phyloP scores from a whole-genome alignment of 306 rosid species.

The Inga oerstediana region DNA sequence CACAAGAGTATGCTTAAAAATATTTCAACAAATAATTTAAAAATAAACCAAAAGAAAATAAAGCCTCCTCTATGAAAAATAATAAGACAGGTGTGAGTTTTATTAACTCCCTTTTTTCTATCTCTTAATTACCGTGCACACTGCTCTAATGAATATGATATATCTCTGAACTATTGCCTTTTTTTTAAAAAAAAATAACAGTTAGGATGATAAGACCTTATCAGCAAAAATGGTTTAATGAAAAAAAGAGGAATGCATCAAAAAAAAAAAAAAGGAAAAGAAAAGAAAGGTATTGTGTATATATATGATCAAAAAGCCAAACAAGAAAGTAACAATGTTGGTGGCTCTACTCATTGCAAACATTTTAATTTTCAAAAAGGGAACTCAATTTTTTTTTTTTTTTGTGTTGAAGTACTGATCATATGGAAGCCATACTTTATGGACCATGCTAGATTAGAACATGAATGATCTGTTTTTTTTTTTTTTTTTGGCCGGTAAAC shows the following conservation, averaged over 20 bases:
- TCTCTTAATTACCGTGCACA: not conserved
- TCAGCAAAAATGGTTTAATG: not conserved
- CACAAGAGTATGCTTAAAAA: not conserved
- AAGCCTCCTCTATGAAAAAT: not conserved
- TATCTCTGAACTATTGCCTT: too few species aligned
- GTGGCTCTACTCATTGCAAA: not conserved
- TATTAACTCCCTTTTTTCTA: not conserved
- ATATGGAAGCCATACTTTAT: not conserved
- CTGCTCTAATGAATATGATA: not conserved
- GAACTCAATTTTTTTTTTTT: not conserved
- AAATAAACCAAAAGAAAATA: too few species aligned
- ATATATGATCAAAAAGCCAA: not conserved
- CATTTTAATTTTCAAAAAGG: not conserved
- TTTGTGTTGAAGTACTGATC: not conserved
- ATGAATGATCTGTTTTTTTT: too few species aligned
- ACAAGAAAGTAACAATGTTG: not conserved
- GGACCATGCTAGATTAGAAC: not conserved
- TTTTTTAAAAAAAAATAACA: too few species aligned
- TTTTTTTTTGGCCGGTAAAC: too few species aligned
- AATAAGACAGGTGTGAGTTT: not conserved
- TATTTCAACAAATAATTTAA: not conserved
- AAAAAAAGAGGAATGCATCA: not conserved
- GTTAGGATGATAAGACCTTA: not conserved
- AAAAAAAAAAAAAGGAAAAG: too few species aligned
- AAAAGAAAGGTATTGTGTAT: not conserved